phyloP scores from a whole-genome alignment of 305 asterid species.

The Euphrasia arctica region DNA sequence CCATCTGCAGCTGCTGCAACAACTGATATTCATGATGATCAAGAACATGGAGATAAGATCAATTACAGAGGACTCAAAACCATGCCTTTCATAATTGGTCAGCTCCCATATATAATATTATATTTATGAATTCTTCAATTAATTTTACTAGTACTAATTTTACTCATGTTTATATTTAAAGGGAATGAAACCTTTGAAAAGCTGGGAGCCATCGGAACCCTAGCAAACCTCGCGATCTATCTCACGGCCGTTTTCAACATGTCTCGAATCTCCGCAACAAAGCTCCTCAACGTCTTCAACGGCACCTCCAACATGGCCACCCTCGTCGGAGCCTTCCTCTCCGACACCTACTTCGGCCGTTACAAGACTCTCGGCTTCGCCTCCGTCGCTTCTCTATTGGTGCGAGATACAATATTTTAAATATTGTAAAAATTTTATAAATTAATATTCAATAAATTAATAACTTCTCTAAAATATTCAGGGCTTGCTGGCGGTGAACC shows the following conservation, averaged over 20 bases:
- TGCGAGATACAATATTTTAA: slow-evolving; percentile 23
- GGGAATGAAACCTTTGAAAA: slow-evolving; percentile 58
- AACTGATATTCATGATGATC: no score
- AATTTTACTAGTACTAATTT: no score
- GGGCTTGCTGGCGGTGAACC: slow-evolving; percentile 45
- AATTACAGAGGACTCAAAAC: slow-evolving; percentile 37
- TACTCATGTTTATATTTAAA: no score
- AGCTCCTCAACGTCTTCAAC: slow-evolving; percentile 43
- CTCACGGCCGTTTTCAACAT: slow-evolving; percentile 54
- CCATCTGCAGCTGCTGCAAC: no score
- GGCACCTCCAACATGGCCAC: slow-evolving; percentile 57
- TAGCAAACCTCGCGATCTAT: slow-evolving; percentile 46
- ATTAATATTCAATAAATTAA: no score
- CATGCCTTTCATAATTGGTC: slow-evolving; percentile 50
- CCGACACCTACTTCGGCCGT: slow-evolving; percentile 52
- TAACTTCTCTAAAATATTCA: not conserved
- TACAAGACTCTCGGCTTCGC: slow-evolving; percentile 47
- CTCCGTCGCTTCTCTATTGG: slow-evolving; percentile 43
- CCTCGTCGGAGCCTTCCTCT: slow-evolving; percentile 43
- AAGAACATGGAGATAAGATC: not conserved
- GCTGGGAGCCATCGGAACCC: slow-evolving; percentile 53
- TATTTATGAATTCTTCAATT: no score
- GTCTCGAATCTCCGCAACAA: slow-evolving; percentile 47
- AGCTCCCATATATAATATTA: not conserved
- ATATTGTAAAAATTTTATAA: not conserved